These are phyloP conservation scores for Claviceps sp. DNA, from an alignment of 2,329 filamentous ascomycete genomes.

Conservation along the genomic window DNA sequence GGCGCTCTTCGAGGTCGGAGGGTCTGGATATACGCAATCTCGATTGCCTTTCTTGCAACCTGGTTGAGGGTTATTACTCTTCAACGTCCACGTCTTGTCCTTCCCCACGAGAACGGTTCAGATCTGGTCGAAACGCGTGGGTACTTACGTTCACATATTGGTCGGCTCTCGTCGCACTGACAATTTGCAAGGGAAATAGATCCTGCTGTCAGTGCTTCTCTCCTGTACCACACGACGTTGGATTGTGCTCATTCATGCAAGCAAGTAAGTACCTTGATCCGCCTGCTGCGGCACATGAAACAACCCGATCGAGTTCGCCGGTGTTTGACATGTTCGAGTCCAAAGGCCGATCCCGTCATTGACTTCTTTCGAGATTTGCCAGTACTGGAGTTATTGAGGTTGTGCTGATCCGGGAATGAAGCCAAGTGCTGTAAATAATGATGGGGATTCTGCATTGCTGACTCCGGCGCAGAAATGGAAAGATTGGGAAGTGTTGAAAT, in stretches of 20 bases:
- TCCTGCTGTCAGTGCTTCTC: constrained; percentile 13
- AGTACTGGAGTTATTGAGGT: constrained; percentile 33
- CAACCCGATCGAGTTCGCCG: constrained; percentile 87
- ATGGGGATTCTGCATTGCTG: constrained; percentile 29
- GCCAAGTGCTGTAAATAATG: constrained; percentile 36
- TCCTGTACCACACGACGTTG: constrained; percentile 5
- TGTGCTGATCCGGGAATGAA: constrained; percentile 35
- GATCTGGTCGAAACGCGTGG: neutral
- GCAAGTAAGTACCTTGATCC: constrained; percentile 56
- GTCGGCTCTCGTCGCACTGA: constrained; percentile 82
- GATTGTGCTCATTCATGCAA: constrained; percentile 4
- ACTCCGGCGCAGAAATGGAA: constrained; percentile 15
- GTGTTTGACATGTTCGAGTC: constrained; percentile 66
- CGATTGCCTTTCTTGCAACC: constrained; percentile 86
- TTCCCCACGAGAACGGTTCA: neutral
- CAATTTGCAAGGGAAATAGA: neutral
- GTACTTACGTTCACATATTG: constrained; percentile 63
- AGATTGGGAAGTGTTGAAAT: constrained; percentile 22
- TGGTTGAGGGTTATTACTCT: constrained; percentile 16
- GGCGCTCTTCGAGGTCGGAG: constrained; percentile 32
- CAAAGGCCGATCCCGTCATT: constrained; percentile 27
- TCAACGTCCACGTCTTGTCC: neutral
- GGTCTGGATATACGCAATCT: constrained; percentile 81
- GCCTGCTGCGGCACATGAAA: constrained; percentile 75
- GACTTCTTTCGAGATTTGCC: constrained; percentile 40